phyloP scores from a whole-genome alignment of 2,329 filamentous ascomycete genomes.

The Aspergillus vadensis region DNA sequence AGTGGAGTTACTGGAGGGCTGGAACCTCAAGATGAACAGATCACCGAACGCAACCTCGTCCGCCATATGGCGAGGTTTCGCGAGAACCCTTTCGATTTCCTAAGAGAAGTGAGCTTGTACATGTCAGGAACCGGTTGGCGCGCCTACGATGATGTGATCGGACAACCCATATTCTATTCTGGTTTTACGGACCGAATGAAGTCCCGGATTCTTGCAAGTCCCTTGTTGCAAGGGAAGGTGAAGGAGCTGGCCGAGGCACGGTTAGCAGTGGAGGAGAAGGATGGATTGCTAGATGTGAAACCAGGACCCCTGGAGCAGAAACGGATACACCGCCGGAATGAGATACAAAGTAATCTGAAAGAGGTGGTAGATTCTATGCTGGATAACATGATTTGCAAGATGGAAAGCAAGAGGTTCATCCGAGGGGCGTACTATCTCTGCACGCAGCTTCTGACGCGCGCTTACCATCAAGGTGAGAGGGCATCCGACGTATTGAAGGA shows the following conservation, averaged over 20 bases:
- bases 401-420: conserved; percentile 93
- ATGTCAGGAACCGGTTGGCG: conserved; percentile 94
- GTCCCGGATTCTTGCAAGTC: conserved; percentile 70
- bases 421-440: conserved; percentile 85
- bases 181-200: conserved; percentile 94
- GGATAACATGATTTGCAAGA: conserved; percentile 98
- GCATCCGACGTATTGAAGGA: background rate
- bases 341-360: conserved; percentile 71
- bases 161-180: conserved; percentile 88
- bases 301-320: conserved; percentile 34
- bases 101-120: conserved; percentile 90
- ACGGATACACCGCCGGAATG: conserved; percentile 44
- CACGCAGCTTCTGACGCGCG: conserved; percentile 85
- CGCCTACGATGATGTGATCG: conserved; percentile 85
- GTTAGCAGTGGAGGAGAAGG: conserved; percentile 72
- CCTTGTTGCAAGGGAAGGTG: conserved; percentile 74
- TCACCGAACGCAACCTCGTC: conserved; percentile 51
- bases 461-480: conserved; percentile 82
- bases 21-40: conserved; percentile 48
- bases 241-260: conserved; percentile 73
- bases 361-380: conserved; percentile 85
- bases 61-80: conserved; percentile 87
- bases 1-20: conserved; percentile 58
- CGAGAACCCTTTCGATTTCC: conserved; percentile 71
- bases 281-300: conserved; percentile 63